Evolutionary conservation across 2,329 filamentous ascomycete species (phyloP), one percentile per base, ranked within the genome.

Genomic region (Exophiala xenobiotica): DNA sequence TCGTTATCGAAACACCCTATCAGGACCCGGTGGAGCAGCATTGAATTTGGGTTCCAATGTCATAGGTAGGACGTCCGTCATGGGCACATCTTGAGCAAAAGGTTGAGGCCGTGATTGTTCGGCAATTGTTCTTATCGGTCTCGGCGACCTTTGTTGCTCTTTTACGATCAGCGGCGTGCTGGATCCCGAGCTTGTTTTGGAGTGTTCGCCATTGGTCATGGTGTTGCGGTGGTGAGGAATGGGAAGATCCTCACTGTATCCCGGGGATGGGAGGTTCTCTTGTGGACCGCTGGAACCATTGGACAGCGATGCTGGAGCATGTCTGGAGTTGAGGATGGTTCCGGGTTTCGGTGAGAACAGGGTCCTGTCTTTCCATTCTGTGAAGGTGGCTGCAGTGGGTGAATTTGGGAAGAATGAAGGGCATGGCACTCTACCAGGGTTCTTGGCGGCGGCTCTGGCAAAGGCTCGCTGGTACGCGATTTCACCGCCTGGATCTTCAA

Each of bases 381-480:
- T 38, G 29, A 52, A 60, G 12, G 51, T 51, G 23, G 27, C 23
- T 16, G 59, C 59, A 5, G 58, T 56, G 11, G 51, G 51, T 6
- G 59, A 61, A 29, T 61, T 57, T n/a, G 49, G 38, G 42, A 51
- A 61, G 24, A 52, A 46, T n/a, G 41, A 48, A n/a, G 59, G 55
- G 46, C 57, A 49, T 3, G 59, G 59, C 2, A 61, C 50, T 27
- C 56, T 29, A 26, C 40, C 43, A 4, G 51, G 50, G 1, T 46
- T 33, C 6, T 20, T 14, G 37, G 46, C 43, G 8, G 46, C 49
- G 4, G 42, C 46, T 19, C 54, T 47, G 22, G 27, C 23, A 38
- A 61, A 61, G 14, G 50, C 54, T 46, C 58, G 53, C 19, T 60
- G 57, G 40, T 61, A 61, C 16, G 59, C 58, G 8, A 47, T 45